Percentiles rank a stretch among this genome's conserved stretches.
Evolutionary conservation across 305 asterid genomes (phyloP).

Genomic region (Lippia alba): DNA sequence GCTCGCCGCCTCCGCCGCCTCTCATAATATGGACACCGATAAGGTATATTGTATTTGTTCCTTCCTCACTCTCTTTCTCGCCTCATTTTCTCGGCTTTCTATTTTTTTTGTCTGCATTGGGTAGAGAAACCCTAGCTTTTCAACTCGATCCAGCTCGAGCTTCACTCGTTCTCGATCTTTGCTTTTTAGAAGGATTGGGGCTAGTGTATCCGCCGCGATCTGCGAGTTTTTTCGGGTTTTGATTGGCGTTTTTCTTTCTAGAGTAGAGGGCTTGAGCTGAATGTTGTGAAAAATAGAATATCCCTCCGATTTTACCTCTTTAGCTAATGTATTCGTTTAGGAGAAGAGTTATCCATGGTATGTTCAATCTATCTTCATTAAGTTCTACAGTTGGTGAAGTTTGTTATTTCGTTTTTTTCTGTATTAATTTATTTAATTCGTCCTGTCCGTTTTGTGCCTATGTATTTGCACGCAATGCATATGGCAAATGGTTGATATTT

Average conservation of each 20-base stretch:
- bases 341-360: slow-evolving; percentile 1
- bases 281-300: slow-evolving; percentile 8
- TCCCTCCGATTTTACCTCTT: not conserved
- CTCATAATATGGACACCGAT: slow-evolving; percentile 62
- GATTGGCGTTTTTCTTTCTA: slow-evolving; percentile 25
- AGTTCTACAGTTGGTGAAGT: slow-evolving; percentile 28
- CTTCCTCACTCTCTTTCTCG: not conserved
- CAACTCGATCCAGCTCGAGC: slow-evolving; percentile 56
- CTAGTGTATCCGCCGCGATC: slow-evolving; percentile 45
- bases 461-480: slow-evolving; percentile 24
- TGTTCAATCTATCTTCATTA: slow-evolving; percentile 23
- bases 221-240: slow-evolving; percentile 22
- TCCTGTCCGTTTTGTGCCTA: slow-evolving; percentile 7
- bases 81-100: slow-evolving; percentile 7
- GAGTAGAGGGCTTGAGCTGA: slow-evolving; percentile 34
- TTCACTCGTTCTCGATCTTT: slow-evolving; percentile 44
- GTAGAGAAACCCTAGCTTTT: slow-evolving; percentile 40
- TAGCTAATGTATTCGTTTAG: slow-evolving; percentile 9
- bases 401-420: not conserved
- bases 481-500: slow-evolving; percentile 19
- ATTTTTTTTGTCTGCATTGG: slow-evolving; percentile 20
- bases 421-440: slow-evolving; percentile 13
- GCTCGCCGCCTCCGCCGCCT: slow-evolving; percentile 46
- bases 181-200: slow-evolving; percentile 32
- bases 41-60: slow-evolving; percentile 57